Conservation (phyloP, 352 stramenopile species). For the Phytophthora pistaciae region DNA sequence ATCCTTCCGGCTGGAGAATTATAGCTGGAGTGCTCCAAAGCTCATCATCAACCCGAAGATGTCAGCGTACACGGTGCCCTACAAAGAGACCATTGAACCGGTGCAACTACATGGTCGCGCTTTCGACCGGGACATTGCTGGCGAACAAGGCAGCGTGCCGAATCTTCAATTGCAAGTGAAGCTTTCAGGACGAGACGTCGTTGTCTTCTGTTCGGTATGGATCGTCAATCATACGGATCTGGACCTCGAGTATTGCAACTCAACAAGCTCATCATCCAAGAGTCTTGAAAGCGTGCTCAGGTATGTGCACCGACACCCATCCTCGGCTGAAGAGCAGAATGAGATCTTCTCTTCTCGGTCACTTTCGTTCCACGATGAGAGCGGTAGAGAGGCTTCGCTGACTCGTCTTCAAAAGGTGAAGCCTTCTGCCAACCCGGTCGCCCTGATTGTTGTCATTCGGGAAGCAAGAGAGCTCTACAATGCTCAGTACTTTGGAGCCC, state of each 20-base stretch:
- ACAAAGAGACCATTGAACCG: constrained; percentile 81
- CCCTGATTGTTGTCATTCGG: constrained; percentile 83
- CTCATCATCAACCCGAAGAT: constrained; percentile 83
- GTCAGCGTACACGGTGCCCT: constrained; percentile 73
- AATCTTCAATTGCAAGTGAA: constrained; percentile 89
- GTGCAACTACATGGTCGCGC: constrained; percentile 72
- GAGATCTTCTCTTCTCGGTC: constrained; percentile 70
- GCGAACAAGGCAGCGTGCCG: constrained; percentile 81
- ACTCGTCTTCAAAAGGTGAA: constrained; percentile 82
- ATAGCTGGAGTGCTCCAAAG: constrained; percentile 87
- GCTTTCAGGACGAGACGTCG: constrained; percentile 75
- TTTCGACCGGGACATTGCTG: constrained; percentile 74
- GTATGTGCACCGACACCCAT: constrained; percentile 76
- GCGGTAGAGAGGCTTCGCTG: constrained; percentile 55
- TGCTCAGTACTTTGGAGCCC: constrained; percentile 85
- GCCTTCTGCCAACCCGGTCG: constrained; percentile 78
- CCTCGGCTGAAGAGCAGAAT: constrained; percentile 52
- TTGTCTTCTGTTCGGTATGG: constrained; percentile 91
- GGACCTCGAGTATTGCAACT: constrained; percentile 89
- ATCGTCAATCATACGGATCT: constrained; percentile 90
- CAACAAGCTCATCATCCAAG: constrained; percentile 76
- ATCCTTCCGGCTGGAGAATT: constrained; percentile 90
- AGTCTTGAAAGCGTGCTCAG: constrained; percentile 72
- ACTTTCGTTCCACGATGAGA: constrained; percentile 70
- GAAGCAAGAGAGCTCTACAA: constrained; percentile 87